A percentile compares a stretch with the other conserved stretches of the same genome.
These are phyloP conservation scores for Cadophora gregata DNA, from an alignment of 2,329 filamentous ascomycete species.

Conservation along the genomic window DNA sequence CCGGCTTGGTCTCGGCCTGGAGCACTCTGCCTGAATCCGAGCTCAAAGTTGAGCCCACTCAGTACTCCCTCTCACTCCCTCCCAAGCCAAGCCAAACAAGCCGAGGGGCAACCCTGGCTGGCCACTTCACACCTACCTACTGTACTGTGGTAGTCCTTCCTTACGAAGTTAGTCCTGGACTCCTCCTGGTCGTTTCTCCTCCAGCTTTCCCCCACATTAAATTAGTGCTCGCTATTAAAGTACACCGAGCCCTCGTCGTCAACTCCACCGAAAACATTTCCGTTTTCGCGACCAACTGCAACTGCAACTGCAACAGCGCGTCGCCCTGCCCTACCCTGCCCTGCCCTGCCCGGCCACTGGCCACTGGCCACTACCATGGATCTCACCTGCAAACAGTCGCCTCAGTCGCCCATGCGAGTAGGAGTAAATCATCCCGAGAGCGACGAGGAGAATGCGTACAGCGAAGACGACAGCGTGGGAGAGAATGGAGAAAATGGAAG, in stretches of 20 bases:
- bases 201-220: constrained; percentile 22
- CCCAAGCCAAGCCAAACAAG: background rate
- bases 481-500: constrained; percentile 43
- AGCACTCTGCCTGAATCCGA: constrained; percentile 14
- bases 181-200: constrained; percentile 14
- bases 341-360: no score
- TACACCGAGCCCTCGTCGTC: constrained; percentile 34
- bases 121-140: no score
- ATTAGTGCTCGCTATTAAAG: constrained; percentile 31
- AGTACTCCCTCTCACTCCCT: background rate
- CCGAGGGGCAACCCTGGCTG: background rate
- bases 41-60: background rate
- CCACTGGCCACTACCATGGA: constrained; percentile 36
- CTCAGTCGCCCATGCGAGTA: constrained; percentile 35
- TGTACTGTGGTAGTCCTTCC: no score
- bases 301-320: constrained; percentile 23
- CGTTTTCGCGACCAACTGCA: constrained; percentile 20
- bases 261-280: constrained; percentile 39
- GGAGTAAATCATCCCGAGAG: constrained; percentile 41
- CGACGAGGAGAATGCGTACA: constrained; percentile 43
- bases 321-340: constrained; percentile 21
- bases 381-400: constrained; percentile 41
- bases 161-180: no score
- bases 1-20: constrained; percentile 11
- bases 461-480: constrained; percentile 39